phyloP scores from a whole-genome alignment of 106 monocot species.

The Acorus gramineus region DNA sequence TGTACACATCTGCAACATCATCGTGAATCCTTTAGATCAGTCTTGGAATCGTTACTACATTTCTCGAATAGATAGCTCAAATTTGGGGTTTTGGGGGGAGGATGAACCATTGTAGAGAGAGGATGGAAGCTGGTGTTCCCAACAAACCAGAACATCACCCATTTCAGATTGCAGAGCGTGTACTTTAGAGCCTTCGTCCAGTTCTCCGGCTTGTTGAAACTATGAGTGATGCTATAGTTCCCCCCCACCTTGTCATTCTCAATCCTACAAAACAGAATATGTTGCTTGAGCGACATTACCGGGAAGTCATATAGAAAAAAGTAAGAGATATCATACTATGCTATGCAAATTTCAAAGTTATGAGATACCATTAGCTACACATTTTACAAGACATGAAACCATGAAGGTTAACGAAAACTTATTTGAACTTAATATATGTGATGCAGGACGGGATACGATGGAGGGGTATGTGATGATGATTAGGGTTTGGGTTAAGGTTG shows the following conservation, averaged over 20 bases:
- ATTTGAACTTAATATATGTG: too few species aligned
- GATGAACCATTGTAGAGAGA: conserved; percentile 28
- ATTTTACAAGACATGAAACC: too few species aligned
- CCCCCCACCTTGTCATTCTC: conserved; percentile 76
- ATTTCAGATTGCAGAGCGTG: conserved; percentile 85
- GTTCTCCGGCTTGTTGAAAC: conserved; percentile 87
- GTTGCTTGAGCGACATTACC: too few species aligned
- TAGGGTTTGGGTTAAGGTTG: too few species aligned
- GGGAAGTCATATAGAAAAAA: too few species aligned
- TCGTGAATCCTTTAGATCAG: background rate
- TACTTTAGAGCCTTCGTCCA: conserved; percentile 93
- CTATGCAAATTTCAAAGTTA: too few species aligned
- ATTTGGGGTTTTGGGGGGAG: conserved; percentile 26
- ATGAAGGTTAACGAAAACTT: too few species aligned
- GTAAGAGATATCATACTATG: too few species aligned
- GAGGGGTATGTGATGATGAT: too few species aligned
- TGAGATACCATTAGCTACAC: too few species aligned
- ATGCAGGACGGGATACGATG: too few species aligned
- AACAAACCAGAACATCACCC: conserved; percentile 81
- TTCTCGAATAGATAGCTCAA: conserved; percentile 10
- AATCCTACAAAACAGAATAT: conserved; percentile 37
- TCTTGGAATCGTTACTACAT: background rate
- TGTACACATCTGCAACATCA: too few species aligned
- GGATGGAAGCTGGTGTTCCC: conserved; percentile 77
- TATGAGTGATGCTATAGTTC: conserved; percentile 79